Evolutionary conservation across 2,329 filamentous ascomycete species (phyloP).

Genomic region (Chrysoporthe puriensis): DNA sequence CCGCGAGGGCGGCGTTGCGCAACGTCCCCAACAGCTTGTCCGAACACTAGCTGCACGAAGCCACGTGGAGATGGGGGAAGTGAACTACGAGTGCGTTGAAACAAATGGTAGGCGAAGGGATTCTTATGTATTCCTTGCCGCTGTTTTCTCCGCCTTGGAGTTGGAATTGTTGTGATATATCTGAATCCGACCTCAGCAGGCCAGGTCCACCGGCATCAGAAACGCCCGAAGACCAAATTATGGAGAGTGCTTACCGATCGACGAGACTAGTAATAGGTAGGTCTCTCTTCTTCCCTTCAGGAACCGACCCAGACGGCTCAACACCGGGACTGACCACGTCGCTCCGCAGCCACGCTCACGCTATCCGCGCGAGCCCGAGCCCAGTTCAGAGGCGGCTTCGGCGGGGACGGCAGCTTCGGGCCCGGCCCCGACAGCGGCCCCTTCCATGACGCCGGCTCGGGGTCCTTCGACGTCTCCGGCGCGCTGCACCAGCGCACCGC

Average conservation of each 20-base stretch:
- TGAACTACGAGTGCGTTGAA: neutral
- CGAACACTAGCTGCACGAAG: slow-evolving; percentile 10
- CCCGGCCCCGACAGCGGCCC: neutral
- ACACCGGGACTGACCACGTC: neutral
- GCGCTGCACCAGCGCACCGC: slow-evolving; percentile 3
- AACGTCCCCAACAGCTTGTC: slow-evolving; percentile 27
- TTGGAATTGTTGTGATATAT: too few species aligned
- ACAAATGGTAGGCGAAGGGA: neutral
- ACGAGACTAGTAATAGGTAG: neutral
- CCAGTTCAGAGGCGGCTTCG: slow-evolving; percentile 15
- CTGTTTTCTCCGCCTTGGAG: too few species aligned
- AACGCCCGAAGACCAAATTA: neutral
- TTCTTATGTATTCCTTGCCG: too few species aligned
- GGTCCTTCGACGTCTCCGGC: neutral
- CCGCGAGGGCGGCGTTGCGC: neutral
- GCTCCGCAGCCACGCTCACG: neutral
- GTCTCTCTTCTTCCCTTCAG: neutral
- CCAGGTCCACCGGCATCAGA: too few species aligned
- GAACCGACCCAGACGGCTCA: neutral
- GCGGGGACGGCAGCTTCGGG: neutral
- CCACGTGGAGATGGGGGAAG: neutral
- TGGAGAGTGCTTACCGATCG: neutral
- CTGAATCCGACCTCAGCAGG: too few species aligned
- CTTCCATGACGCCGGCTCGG: neutral
- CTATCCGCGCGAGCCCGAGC: slow-evolving; percentile 9